Percentiles rank a stretch among this genome's conserved stretches.
Evolutionary conservation across 2,329 filamentous ascomycete species (phyloP).

Genomic region (Fragosphaeria purpurea): DNA sequence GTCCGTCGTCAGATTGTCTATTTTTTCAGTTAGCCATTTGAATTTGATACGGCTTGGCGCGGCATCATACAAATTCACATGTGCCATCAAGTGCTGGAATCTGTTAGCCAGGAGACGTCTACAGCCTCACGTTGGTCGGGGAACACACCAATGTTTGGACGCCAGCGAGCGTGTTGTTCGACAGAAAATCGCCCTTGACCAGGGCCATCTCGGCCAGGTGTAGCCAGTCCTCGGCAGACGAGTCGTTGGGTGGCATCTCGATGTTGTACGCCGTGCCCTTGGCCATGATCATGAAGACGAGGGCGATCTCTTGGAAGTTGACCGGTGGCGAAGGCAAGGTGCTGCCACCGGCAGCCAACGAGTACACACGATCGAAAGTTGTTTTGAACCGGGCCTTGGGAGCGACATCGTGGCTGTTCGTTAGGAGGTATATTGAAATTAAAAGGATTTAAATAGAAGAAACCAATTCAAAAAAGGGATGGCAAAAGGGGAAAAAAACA

Average conservation of each 20-base stretch:
- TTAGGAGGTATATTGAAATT: no score
- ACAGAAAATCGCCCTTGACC: slow-evolving; percentile 6
- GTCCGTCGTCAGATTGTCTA: slow-evolving; percentile 2
- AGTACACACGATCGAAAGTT: slow-evolving; percentile 1
- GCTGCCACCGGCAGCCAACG: background rate
- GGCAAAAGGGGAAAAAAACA: no score
- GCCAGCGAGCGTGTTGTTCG: slow-evolving; percentile 4
- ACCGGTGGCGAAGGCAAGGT: background rate
- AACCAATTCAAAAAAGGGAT: no score
- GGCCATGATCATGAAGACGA: slow-evolving; percentile 6
- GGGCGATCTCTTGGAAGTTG: slow-evolving; percentile 2
- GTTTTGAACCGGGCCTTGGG: background rate
- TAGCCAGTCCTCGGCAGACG: slow-evolving; percentile 3
- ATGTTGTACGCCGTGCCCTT: slow-evolving; percentile 6
- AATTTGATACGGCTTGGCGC: no score
- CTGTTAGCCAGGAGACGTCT: background rate
- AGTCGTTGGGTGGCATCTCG: slow-evolving; percentile 3
- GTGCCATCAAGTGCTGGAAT: slow-evolving; percentile 2
- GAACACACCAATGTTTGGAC: background rate
- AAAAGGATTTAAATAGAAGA: no score
- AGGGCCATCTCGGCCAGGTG: slow-evolving; percentile 3
- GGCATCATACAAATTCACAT: background rate
- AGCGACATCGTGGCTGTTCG: slow-evolving; percentile 1
- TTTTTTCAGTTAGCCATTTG: background rate
- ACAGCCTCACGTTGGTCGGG: no score